Conservation (phyloP, 148 eudicot genomes). For the Vaccinium darrowii region DNA sequence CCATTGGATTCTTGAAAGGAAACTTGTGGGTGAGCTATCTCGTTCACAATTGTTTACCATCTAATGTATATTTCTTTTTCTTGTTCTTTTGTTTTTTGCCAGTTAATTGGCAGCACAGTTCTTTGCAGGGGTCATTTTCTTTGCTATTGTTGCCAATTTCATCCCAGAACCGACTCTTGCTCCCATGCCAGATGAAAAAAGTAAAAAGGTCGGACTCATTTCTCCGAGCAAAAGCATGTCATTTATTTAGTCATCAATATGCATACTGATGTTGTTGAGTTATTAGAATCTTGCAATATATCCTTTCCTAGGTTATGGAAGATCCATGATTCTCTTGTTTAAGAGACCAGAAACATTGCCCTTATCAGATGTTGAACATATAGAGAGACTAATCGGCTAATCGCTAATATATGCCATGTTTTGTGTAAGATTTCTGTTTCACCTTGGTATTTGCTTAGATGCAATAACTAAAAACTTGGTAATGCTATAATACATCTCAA, state of each 20-base stretch:
- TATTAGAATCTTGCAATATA: neutral
- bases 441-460: neutral
- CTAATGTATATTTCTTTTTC: neutral
- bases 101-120: constrained; percentile 51
- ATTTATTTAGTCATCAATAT: constrained; percentile 11
- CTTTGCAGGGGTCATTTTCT: constrained; percentile 97
- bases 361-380: neutral
- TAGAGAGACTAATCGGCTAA: neutral
- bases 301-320: neutral
- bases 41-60: constrained; percentile 2
- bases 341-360: neutral
- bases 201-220: constrained; percentile 58
- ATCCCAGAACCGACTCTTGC: constrained; percentile 91
- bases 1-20: constrained; percentile 92
- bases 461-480: neutral
- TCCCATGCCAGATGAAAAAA: constrained; percentile 58
- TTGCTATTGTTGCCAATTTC: constrained; percentile 79
- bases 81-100: constrained; percentile 16
- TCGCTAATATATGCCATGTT: neutral
- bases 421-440: neutral
- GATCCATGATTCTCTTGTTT: neutral
- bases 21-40: constrained; percentile 73
- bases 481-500: neutral
- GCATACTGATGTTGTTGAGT: neutral
- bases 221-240: constrained; percentile 5